Evolutionary conservation across 441 rosid species (phyloP), one percentile per base, ranked within the genome.

Genomic region (Raphanus hybrid): DNA sequence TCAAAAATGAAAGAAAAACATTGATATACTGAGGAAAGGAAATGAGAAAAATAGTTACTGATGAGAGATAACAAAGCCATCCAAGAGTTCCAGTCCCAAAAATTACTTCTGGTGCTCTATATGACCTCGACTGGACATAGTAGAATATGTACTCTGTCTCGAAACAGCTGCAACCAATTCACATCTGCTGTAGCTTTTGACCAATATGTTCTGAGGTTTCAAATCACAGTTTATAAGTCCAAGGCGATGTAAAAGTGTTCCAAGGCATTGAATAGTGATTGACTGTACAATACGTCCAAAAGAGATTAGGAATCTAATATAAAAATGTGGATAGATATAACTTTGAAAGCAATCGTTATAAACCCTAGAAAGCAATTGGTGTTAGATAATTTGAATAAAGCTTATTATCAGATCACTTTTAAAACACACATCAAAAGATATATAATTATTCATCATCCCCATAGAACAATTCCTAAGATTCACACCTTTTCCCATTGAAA

Each of bases 81-180:
- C 45, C 12, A 41, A 41, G 45, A 41, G 45, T 41, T 41, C 45
- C 45, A 90, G 93, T 62, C 99, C 97, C 79, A 96, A 74, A 73
- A 8, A 92, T 92, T 75, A 93, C 98, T 18, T 18, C 20, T 18
- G 20, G 20, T 18, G 20, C 20, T 18, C 20, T 18, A 18, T 18
- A 18, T 18, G 20, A 93, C 82, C 99, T 87, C 10, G 98, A 96
- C 70, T 96, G 99, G 67, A 96, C 99, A 81, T 18, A 18, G 55
- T 98, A 93, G 85, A 98, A 96, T 16, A 96, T 82, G 81, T 96
- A 97, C 80, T 93, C 98, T 6, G 99, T 92, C 90, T 96, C 97
- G 84, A 93, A 93, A 84, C 98, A 96, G 85, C 98, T 96, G 84
- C 99, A 92, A 82, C 99, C 99, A 35, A 96, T 85, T 93, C 99